Conservation (phyloP, 179 eudicot genomes). For the Spergularia azorica region DNA sequence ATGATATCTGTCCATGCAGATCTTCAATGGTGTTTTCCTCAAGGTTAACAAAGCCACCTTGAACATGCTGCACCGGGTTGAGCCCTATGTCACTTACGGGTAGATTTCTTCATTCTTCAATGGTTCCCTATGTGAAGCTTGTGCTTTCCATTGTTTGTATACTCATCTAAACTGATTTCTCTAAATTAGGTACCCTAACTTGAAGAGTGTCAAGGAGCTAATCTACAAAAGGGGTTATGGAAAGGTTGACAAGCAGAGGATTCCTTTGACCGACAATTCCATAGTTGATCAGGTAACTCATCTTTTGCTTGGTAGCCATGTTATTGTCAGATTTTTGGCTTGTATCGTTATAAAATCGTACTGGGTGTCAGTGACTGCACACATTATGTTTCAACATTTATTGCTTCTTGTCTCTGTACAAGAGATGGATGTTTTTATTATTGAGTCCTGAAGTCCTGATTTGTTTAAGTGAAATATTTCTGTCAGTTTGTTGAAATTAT, state of each 20-base stretch:
- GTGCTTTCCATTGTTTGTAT: neutral
- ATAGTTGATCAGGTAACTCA: slow-evolving; percentile 65
- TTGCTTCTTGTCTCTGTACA: no score
- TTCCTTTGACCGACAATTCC: slow-evolving; percentile 69
- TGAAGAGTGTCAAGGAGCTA: slow-evolving; percentile 72
- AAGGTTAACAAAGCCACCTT: slow-evolving; percentile 52
- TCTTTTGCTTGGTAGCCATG: neutral
- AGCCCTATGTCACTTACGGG: slow-evolving; percentile 57
- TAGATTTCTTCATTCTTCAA: neutral
- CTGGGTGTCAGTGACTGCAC: no score
- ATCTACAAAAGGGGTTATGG: slow-evolving; percentile 77
- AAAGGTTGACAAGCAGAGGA: slow-evolving; percentile 68
- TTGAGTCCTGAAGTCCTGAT: no score
- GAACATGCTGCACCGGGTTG: slow-evolving; percentile 56
- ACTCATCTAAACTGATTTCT: no score
- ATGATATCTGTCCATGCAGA: slow-evolving; percentile 24
- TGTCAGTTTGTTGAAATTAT: no score
- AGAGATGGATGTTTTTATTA: no score
- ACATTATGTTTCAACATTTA: no score
- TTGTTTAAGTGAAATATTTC: no score
- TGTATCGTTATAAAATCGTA: no score
- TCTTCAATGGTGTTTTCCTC: slow-evolving; percentile 50
- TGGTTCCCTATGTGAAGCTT: neutral
- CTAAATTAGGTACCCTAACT: slow-evolving; percentile 52
- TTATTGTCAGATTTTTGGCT: neutral